Percentiles rank a stretch among this genome's conserved stretches.
Conservation (phyloP, 1,139 yeast species). For the Debaryomyces robertsiae region DNA sequence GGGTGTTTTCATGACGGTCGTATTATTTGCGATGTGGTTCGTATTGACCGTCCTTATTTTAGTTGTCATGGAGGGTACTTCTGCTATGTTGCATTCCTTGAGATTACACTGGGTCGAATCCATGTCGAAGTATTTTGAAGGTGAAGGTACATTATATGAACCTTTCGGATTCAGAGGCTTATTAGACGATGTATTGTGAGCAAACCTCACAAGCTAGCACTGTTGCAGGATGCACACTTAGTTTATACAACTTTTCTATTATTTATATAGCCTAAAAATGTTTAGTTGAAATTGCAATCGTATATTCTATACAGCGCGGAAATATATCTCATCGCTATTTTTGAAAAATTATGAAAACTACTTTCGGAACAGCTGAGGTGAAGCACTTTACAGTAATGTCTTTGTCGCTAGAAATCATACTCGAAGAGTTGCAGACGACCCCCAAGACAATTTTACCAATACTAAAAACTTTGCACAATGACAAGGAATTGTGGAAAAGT, state of each 20-base stretch:
- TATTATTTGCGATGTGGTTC: conserved; percentile 80
- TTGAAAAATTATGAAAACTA: conserved; percentile 7
- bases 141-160: conserved; percentile 72
- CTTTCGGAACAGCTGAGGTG: not conserved
- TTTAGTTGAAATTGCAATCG: too few species aligned
- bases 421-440: conserved; percentile 37
- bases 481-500: conserved; percentile 34
- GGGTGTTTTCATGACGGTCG: conserved; percentile 56
- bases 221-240: too few species aligned
- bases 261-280: too few species aligned
- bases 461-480: conserved; percentile 31
- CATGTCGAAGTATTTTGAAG: conserved; percentile 83
- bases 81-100: conserved; percentile 83
- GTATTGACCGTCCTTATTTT: conserved; percentile 69
- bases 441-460: conserved; percentile 42
- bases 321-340: conserved; percentile 8
- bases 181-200: conserved; percentile 31
- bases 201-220: too few species aligned
- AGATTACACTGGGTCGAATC: conserved; percentile 89
- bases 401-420: conserved; percentile 35
- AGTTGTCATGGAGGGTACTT: conserved; percentile 84
- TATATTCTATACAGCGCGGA: conserved; percentile 2
- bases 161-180: conserved; percentile 62
- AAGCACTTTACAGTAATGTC: conserved; percentile 25
- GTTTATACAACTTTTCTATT: too few species aligned